phyloP scores from a whole-genome alignment of 164 flowering plant species.

The Warburgia ugandensis region DNA sequence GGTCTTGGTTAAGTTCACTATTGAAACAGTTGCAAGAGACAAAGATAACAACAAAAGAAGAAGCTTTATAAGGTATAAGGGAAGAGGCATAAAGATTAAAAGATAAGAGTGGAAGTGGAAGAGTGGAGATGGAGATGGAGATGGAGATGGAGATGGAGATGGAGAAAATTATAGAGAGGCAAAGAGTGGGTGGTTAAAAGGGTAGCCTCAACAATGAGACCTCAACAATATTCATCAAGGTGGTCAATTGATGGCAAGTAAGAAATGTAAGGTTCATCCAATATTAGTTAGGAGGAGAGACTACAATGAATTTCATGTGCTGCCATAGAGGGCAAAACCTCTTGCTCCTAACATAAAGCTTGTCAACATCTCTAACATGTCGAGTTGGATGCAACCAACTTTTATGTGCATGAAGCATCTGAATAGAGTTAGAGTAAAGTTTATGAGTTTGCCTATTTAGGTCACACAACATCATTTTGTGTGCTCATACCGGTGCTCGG shows the following conservation, averaged over 20 bases:
- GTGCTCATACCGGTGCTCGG: slow-evolving; percentile 99
- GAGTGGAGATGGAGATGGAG: slow-evolving; percentile 41
- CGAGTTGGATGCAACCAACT: slow-evolving; percentile 94
- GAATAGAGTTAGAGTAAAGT: slow-evolving; percentile 89
- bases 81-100: slow-evolving; percentile 92
- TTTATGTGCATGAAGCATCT: slow-evolving; percentile 72
- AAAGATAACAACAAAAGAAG: slow-evolving; percentile 86
- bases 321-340: slow-evolving; percentile 60
- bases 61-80: slow-evolving; percentile 85
- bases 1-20: slow-evolving; percentile 61
- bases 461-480: slow-evolving; percentile 71
- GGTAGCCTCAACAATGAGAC: slow-evolving; percentile 78
- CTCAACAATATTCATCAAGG: slow-evolving; percentile 77
- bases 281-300: slow-evolving; percentile 69
- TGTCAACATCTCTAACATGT: slow-evolving; percentile 69
- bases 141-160: slow-evolving; percentile 40
- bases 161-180: slow-evolving; percentile 49
- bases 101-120: slow-evolving; percentile 57
- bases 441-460: slow-evolving; percentile 81
- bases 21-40: slow-evolving; percentile 94
- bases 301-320: slow-evolving; percentile 95
- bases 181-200: slow-evolving; percentile 69
- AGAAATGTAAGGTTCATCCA: slow-evolving; percentile 66
- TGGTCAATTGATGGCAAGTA: slow-evolving; percentile 74
- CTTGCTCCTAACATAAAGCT: slow-evolving; percentile 54